phyloP scores from a whole-genome alignment of 208 protist species.

The Porcisia deanei region DNA sequence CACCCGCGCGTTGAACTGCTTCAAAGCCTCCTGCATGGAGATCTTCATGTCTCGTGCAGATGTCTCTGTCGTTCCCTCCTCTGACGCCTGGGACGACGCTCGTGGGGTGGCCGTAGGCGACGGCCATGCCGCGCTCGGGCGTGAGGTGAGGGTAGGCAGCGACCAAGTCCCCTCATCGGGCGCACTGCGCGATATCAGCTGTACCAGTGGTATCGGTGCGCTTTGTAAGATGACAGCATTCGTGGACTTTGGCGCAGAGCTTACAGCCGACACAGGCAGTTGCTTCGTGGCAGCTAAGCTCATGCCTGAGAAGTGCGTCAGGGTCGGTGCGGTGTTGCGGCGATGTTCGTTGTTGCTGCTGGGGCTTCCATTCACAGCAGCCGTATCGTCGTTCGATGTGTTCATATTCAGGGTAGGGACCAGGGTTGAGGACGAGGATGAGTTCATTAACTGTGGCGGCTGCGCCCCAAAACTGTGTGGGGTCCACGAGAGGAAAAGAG shows the following conservation, averaged over 20 bases:
- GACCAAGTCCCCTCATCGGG: not conserved
- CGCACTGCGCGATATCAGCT: not conserved
- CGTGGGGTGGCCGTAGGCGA: not conserved
- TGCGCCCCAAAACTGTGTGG: not conserved
- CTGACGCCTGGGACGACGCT: no score
- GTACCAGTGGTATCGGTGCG: slow-evolving; percentile 4
- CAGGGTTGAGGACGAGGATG: not conserved
- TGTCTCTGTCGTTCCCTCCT: not conserved
- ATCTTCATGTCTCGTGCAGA: not conserved
- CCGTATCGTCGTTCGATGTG: not conserved
- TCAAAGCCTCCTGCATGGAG: slow-evolving; percentile 8
- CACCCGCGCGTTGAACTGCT: slow-evolving; percentile 23
- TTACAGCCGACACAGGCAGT: not conserved
- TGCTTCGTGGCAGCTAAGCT: not conserved
- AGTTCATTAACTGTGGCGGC: not conserved
- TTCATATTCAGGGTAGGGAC: not conserved
- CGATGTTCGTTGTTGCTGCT: not conserved
- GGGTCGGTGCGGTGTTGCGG: slow-evolving; percentile 7
- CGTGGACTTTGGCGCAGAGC: not conserved
- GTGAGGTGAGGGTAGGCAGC: not conserved
- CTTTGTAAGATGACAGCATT: slow-evolving; percentile 1
- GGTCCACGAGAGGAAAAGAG: not conserved
- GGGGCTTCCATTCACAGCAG: not conserved
- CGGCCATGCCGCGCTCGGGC: not conserved
- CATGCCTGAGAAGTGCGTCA: not conserved